These are phyloP conservation scores for Rhodotorula babjevae DNA, from an alignment of 768 basidiomycete species.

Conservation along the genomic window DNA sequence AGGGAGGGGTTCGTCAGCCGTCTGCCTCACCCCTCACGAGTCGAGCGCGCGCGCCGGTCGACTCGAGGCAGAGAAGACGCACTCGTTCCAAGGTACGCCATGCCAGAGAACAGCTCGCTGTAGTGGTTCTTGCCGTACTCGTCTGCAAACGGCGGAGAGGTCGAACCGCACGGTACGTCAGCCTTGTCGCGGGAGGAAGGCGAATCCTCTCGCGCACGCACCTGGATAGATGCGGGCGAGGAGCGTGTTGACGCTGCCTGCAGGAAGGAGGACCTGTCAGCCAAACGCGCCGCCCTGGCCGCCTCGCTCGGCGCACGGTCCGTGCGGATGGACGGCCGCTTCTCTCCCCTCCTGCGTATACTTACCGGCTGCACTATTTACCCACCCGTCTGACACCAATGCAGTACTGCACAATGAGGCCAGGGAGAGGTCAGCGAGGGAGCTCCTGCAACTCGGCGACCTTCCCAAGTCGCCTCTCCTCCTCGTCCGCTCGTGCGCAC, in stretches of 20 bases:
- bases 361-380: neutral
- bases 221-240: conserved; percentile 63
- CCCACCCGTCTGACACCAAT: neutral
- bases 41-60: no score
- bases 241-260: conserved; percentile 45
- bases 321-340: no score
- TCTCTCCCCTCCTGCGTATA: no score
- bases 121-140: conserved; percentile 50
- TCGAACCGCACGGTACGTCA: no score
- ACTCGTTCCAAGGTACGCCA: conserved; percentile 73
- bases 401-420: neutral
- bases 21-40: no score
- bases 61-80: neutral
- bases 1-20: no score
- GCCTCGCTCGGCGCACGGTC: no score
- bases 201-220: no score
- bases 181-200: no score
- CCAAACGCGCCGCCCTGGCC: no score
- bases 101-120: conserved; percentile 60
- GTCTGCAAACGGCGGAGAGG: conserved; percentile 7
- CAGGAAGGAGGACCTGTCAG: neutral
- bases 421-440: neutral
- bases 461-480: neutral
- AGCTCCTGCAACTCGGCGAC: neutral
- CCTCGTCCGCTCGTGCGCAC: neutral